Percentiles rank a stretch among this genome's conserved stretches.
phyloP scores from a whole-genome alignment of 2,329 filamentous ascomycete genomes.

The Aureobasidium sp. region DNA sequence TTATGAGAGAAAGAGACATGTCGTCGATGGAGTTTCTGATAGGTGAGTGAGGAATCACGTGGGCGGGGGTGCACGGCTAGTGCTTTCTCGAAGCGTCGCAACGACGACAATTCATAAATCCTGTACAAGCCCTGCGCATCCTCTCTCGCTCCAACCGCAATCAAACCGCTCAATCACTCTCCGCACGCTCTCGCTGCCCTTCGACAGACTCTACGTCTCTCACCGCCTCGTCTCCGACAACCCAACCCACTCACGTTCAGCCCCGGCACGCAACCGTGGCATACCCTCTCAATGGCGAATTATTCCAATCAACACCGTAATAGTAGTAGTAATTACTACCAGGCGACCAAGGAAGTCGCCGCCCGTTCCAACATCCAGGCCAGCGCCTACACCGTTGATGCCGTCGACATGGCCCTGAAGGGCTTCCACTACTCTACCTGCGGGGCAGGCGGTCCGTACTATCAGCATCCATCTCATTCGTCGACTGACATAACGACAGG shows the following conservation, averaged over 20 bases:
- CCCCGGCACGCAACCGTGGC: conserved; percentile 38
- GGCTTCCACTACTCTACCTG: conserved; percentile 96
- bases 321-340: conserved; percentile 58
- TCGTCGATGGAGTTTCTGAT: neutral
- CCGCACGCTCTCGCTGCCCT: neutral
- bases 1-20: neutral
- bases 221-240: neutral
- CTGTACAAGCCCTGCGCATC: conserved; percentile 9
- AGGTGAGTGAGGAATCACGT: neutral
- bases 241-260: conserved; percentile 15
- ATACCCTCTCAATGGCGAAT: conserved; percentile 57
- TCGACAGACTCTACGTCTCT: neutral
- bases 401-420: conserved; percentile 60
- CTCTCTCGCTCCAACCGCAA: neutral
- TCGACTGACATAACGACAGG: conserved; percentile 39
- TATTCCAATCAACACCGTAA: conserved; percentile 63
- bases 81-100: neutral
- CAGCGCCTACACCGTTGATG: conserved; percentile 81
- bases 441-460: conserved; percentile 53
- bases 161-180: neutral
- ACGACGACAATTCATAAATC: conserved; percentile 12
- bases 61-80: conserved; percentile 3
- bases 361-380: conserved; percentile 72
- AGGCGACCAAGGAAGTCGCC: conserved; percentile 51
- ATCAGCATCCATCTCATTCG: neutral